Evolutionary conservation across 2,329 filamentous ascomycete species (phyloP), one percentile per base, ranked within the genome.

Genomic region (Leptographium galeiforme): DNA sequence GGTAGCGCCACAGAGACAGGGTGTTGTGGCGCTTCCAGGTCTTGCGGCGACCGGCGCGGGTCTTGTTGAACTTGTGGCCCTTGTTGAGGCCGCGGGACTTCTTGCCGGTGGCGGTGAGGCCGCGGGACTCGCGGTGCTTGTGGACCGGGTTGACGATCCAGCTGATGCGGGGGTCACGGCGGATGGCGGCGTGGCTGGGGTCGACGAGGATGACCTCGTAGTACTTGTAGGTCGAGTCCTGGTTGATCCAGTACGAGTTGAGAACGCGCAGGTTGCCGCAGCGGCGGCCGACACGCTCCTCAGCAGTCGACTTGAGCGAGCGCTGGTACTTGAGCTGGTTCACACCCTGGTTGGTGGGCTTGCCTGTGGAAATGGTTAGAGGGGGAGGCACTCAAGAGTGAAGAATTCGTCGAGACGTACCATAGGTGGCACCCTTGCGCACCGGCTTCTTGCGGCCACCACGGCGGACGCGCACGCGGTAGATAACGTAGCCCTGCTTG

Each of bases 241-340:
- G 89, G 87, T 98, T 98, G 82, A 98, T 89, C 94, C 94, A 98
- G 90, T 98, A 98, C 61, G 91, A 97, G 87, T 98, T 98, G 70
- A 98, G 87, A 70, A 98, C 93, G 71, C 93, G 89, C 74, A 98
- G 78, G 80, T 98, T 98, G 77, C 90, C 89, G 81, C 90, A 96
- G 73, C 91, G 90, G 75, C 90, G 90, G 70, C 94, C 93, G 72
- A 98, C 91, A 87, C 93, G 93, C 86, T 98, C 93, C 82, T 98
- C 94, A 67, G 94, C 94, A 67, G 93, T 98, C 67, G 91, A 82
- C 75, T 86, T 87, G 73, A 97, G 90, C 64, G 93, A 97, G 74
- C 91, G 89, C 85, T 98, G 94, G 87, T 97, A 98, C 84, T 98
- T 98, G 73, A 98, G 89, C 83, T 98, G 93, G 85, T 98, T 98